phyloP scores from a whole-genome alignment of 176 grass and related monocot species.

The Oryza meridionalis region DNA sequence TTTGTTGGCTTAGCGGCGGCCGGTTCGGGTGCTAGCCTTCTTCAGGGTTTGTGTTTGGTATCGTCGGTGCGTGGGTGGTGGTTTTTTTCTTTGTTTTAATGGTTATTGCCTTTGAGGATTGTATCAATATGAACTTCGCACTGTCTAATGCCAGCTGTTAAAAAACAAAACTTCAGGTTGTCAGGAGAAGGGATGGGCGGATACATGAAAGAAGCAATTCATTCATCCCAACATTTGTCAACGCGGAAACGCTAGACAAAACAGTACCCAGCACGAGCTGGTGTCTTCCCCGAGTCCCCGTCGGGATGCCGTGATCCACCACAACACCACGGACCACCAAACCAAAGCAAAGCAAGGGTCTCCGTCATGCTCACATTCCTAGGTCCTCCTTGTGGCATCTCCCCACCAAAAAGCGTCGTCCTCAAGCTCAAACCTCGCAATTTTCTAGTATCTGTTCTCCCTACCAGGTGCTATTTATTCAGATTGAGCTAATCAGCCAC shows the following conservation, averaged over 20 bases:
- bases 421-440: neutral
- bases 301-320: slow-evolving; percentile 11
- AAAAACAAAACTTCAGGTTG: neutral
- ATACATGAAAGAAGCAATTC: neutral
- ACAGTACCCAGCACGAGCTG: neutral
- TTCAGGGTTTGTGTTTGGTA: too few relatives aligned
- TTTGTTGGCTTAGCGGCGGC: too few relatives aligned
- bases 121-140: too few relatives aligned
- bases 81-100: too few relatives aligned
- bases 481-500: slow-evolving; percentile 1
- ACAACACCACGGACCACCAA: neutral
- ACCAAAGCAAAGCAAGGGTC: slow-evolving; percentile 15
- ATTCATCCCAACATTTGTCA: neutral
- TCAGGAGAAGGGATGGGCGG: neutral
- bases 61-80: too few relatives aligned
- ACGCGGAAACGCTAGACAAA: neutral
- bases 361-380: slow-evolving; percentile 9
- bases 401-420: slow-evolving; percentile 22
- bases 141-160: too few relatives aligned
- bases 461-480: neutral
- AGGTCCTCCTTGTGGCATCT: slow-evolving; percentile 17
- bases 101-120: too few relatives aligned
- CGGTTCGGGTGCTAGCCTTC: too few relatives aligned
- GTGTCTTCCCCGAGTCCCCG: neutral
- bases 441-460: neutral